Evolutionary conservation across 352 stramenopile genomes (phyloP).

Genomic region (Phytopythium montanum): DNA sequence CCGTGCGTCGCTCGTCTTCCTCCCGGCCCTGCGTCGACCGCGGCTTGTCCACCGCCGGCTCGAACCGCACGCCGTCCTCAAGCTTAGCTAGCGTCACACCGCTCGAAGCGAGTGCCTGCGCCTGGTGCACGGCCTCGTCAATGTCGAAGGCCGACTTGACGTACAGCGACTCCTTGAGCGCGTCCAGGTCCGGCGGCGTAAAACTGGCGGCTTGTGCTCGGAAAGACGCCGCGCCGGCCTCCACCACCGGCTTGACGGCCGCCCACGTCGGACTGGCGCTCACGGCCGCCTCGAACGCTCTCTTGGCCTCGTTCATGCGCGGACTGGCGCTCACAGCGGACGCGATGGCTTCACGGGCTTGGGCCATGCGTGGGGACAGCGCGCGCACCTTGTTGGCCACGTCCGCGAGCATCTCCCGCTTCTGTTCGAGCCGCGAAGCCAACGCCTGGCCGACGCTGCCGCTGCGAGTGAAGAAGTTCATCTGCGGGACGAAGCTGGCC

Average conservation of each 20-base stretch:
- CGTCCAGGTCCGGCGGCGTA: slow-evolving; percentile 2
- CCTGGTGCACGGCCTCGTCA: slow-evolving; percentile 6
- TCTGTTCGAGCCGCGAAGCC: slow-evolving; percentile 5
- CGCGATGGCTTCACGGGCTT: neutral
- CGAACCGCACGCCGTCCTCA: slow-evolving; percentile 6
- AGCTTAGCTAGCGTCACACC: neutral
- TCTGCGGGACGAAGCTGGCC: neutral
- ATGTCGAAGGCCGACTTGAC: slow-evolving; percentile 13
- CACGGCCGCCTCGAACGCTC: slow-evolving; percentile 1
- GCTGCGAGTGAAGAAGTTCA: neutral
- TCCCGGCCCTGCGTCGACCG: neutral
- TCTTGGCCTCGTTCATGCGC: slow-evolving; percentile 1
- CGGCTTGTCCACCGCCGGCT: neutral
- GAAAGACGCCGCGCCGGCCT: slow-evolving; percentile 2
- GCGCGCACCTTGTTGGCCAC: slow-evolving; percentile 1
- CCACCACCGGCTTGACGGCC: slow-evolving; percentile 1
- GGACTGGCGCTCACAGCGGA: neutral
- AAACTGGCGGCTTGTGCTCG: slow-evolving; percentile 5
- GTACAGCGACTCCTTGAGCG: slow-evolving; percentile 7
- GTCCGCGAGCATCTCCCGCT: slow-evolving; percentile 6
- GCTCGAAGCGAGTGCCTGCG: neutral
- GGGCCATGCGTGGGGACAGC: slow-evolving; percentile 2
- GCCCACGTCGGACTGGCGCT: slow-evolving; percentile 1
- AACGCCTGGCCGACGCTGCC: slow-evolving; percentile 1
- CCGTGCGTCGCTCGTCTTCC: neutral